A percentile compares a stretch with the other conserved stretches of the same genome.
phyloP scores from a whole-genome alignment of 331 rosid genomes.

The Malus hybrid region DNA sequence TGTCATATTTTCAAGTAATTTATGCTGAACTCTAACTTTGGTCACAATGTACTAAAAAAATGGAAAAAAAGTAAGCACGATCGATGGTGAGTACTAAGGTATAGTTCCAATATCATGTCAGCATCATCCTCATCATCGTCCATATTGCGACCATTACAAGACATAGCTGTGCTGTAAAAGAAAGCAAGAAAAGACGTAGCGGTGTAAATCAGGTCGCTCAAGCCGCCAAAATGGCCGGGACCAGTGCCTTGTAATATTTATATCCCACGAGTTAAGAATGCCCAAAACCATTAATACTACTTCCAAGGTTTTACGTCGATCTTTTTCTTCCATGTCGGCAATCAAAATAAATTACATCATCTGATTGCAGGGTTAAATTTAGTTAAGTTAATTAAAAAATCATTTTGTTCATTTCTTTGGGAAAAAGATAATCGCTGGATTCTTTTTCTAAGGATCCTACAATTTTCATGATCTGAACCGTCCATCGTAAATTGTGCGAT shows the following conservation, averaged over 20 bases:
- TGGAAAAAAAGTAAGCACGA: too few relatives aligned
- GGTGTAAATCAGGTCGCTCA: slow-evolving; percentile 9
- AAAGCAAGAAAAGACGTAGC: background rate
- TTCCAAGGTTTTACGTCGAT: background rate
- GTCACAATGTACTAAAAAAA: too few relatives aligned
- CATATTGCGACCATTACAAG: background rate
- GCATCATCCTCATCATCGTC: background rate
- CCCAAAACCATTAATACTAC: background rate
- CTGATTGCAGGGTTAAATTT: too few relatives aligned
- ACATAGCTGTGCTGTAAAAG: background rate
- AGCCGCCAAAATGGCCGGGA: slow-evolving; percentile 28
- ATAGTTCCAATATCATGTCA: background rate
- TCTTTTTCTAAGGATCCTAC: too few relatives aligned
- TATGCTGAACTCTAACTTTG: too few relatives aligned
- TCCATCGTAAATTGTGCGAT: too few relatives aligned
- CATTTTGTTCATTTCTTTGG: too few relatives aligned
- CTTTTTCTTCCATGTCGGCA: background rate
- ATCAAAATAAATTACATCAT: background rate
- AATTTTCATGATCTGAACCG: too few relatives aligned
- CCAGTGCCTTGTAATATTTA: background rate
- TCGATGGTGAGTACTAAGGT: too few relatives aligned
- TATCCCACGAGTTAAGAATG: background rate
- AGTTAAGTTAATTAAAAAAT: too few relatives aligned
- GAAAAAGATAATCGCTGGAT: too few relatives aligned
- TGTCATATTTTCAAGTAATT: too few relatives aligned